Percentiles rank a stretch among this genome's conserved stretches.
These are phyloP conservation scores for Macrocybe gigantea DNA, from an alignment of 768 basidiomycete species.

Conservation along the genomic window DNA sequence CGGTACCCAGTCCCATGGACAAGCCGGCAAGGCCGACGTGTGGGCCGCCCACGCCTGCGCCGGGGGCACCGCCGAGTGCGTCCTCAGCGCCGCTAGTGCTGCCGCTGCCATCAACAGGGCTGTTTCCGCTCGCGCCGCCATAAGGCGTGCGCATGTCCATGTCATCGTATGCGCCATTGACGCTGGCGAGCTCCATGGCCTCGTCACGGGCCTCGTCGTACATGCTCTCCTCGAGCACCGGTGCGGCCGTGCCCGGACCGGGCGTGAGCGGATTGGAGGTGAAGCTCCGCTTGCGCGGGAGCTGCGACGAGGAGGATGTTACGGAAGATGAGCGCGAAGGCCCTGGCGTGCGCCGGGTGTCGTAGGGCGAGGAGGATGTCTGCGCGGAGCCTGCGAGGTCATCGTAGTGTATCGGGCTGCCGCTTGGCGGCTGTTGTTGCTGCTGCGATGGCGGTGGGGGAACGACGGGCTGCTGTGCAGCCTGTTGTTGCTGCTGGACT, in stretches of 20 bases:
- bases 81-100: conserved; percentile 40
- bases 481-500: no score
- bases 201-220: conserved; percentile 34
- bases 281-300: conserved; percentile 67
- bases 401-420: conserved; percentile 17
- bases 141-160: conserved; percentile 41
- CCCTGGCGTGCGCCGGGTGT: conserved; percentile 19
- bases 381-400: conserved; percentile 6
- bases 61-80: conserved; percentile 13
- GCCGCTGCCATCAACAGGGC: conserved; percentile 43
- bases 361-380: conserved; percentile 20
- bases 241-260: conserved; percentile 18
- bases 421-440: conserved; percentile 18
- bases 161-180: conserved; percentile 46
- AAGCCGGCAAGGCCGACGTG: conserved; percentile 3
- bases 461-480: no score
- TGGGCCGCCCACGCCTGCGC: conserved; percentile 4
- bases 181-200: conserved; percentile 27
- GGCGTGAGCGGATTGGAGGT: conserved; percentile 30
- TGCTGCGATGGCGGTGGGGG: conserved; percentile 31
- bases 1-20: conserved; percentile 20
- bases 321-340: conserved; percentile 41
- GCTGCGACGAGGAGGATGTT: conserved; percentile 46
- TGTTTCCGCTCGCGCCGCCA: conserved; percentile 18
- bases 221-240: conserved; percentile 32